Evolutionary conservation across 2,329 filamentous ascomycete genomes (phyloP).

Genomic region (Neonectria faginata): DNA sequence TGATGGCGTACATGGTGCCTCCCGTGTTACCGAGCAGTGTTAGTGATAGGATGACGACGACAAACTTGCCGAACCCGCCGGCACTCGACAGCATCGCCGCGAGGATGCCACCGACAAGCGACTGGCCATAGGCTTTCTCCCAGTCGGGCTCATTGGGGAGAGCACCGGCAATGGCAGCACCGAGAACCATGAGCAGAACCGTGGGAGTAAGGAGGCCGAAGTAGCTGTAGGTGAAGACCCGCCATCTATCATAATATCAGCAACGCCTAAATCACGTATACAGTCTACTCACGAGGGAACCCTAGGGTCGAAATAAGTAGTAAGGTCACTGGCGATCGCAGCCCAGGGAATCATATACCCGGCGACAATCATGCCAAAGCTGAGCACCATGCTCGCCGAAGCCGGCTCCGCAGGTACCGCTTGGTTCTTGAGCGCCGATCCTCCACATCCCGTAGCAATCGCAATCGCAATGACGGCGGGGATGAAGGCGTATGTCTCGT

Average conservation of each 20-base stretch:
- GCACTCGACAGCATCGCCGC: constrained; percentile 68
- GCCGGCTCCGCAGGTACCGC: constrained; percentile 53
- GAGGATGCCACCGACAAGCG: constrained; percentile 68
- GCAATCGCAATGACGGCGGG: constrained; percentile 65
- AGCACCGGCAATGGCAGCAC: constrained; percentile 73
- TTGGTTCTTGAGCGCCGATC: constrained; percentile 62
- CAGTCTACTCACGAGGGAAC: constrained; percentile 58
- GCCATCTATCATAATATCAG: constrained; percentile 46
- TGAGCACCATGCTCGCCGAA: constrained; percentile 61
- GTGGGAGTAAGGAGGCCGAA: constrained; percentile 66
- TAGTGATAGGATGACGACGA: constrained; percentile 68
- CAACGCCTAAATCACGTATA: background rate
- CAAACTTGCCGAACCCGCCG: constrained; percentile 71
- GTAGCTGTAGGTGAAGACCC: constrained; percentile 68
- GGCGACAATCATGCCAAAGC: constrained; percentile 71
- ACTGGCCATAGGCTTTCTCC: constrained; percentile 64
- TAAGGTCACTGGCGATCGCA: constrained; percentile 69
- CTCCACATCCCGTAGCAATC: constrained; percentile 67
- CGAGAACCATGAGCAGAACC: constrained; percentile 70
- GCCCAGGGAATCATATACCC: constrained; percentile 74
- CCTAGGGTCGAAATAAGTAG: constrained; percentile 69
- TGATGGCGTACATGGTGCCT: constrained; percentile 71
- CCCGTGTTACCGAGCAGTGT: constrained; percentile 70
- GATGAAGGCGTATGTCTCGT: constrained; percentile 69
- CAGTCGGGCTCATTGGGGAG: constrained; percentile 65